Evolutionary conservation across 768 basidiomycete species (phyloP).

Genomic region (Leccinum uliginosum): DNA sequence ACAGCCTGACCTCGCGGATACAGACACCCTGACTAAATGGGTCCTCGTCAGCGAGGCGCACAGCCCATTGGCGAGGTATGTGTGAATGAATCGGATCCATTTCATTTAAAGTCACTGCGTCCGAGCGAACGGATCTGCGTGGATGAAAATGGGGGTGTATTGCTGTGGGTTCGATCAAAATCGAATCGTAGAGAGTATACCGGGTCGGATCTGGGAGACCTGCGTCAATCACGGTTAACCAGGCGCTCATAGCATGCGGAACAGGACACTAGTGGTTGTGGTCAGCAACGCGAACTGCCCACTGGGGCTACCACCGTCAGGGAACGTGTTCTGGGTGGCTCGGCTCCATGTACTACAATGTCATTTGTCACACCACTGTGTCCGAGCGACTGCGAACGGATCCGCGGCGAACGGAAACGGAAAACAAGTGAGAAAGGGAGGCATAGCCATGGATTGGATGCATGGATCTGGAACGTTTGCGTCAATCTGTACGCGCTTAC

Average conservation of each 20-base stretch:
- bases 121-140: not conserved
- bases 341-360: not conserved
- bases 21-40: not conserved
- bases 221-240: too few relatives aligned
- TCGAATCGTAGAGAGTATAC: too few relatives aligned
- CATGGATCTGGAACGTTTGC: not conserved
- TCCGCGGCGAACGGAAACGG: not conserved
- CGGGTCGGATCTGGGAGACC: too few relatives aligned
- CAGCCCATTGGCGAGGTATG: not conserved
- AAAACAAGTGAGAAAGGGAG: not conserved
- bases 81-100: not conserved
- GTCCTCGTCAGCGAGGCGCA: not conserved
- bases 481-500: not conserved
- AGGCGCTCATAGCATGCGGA: not conserved
- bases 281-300: not conserved
- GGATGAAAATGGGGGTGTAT: not conserved
- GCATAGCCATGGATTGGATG: not conserved
- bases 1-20: not conserved
- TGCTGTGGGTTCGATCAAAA: not conserved
- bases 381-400: not conserved
- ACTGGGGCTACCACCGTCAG: not conserved
- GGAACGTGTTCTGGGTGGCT: not conserved
- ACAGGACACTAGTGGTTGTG: not conserved
- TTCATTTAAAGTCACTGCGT: not conserved
- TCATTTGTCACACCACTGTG: not conserved